These are phyloP conservation scores for Bipolaris bicolor DNA, from an alignment of 2,329 filamentous ascomycete species.

Conservation along the genomic window DNA sequence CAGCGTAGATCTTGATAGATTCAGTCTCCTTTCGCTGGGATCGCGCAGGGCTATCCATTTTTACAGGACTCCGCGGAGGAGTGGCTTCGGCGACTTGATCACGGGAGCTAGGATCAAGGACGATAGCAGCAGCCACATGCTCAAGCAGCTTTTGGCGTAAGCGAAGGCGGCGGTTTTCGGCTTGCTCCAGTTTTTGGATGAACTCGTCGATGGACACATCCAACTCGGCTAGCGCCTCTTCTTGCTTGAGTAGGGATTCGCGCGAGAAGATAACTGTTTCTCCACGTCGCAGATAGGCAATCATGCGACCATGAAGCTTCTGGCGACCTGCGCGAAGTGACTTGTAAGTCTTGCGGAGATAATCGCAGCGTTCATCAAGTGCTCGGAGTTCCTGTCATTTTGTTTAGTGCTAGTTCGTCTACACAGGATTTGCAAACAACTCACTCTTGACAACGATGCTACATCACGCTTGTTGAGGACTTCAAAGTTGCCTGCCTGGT, in stretches of 20 bases:
- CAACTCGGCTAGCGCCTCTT: constrained; percentile 77
- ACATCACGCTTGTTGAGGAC: constrained; percentile 50
- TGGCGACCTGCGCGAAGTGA: constrained; percentile 76
- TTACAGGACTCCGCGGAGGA: constrained; percentile 49
- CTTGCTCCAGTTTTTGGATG: constrained; percentile 78
- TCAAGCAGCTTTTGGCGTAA: constrained; percentile 82
- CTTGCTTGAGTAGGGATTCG: constrained; percentile 78
- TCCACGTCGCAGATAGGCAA: constrained; percentile 75
- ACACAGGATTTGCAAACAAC: constrained; percentile 17
- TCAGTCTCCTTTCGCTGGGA: constrained; percentile 48
- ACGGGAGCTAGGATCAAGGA: constrained; percentile 40
- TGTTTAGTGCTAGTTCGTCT: constrained; percentile 29
- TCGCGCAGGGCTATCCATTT: constrained; percentile 43
- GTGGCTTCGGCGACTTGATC: constrained; percentile 43
- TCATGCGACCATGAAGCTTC: constrained; percentile 77
- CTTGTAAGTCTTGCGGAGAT: constrained; percentile 76
- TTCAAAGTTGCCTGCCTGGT: constrained; percentile 51
- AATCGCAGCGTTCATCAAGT: constrained; percentile 79
- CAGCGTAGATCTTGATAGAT: constrained; percentile 53
- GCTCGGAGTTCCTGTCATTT: constrained; percentile 69
- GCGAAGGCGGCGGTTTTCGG: constrained; percentile 76
- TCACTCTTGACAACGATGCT: constrained; percentile 64
- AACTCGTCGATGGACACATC: constrained; percentile 81
- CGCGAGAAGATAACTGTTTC: constrained; percentile 73
- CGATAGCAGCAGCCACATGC: constrained; percentile 73